Base-by-base conservation (phyloP, 805 yeast genomes). In the Cyberlindnera samutprakarnensis region DNA sequence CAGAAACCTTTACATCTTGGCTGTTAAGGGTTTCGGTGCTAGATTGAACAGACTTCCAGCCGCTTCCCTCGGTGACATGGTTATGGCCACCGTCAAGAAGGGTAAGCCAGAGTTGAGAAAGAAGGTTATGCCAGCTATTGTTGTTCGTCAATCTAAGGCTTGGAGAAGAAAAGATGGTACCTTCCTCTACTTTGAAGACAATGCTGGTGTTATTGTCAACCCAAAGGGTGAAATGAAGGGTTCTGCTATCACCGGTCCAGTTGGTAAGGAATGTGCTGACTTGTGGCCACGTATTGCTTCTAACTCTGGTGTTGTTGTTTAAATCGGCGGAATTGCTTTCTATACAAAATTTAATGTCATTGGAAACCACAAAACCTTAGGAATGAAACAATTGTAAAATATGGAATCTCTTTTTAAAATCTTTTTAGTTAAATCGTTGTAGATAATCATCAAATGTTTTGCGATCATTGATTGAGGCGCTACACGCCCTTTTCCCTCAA, bases 201-300 rank as follows among this genome's bases (percentile, higher is more conserved):
- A 92, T 65, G 99, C 99, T 53, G 98, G 98, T 81, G 99, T 94
- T 70, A 92, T 92, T 65, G 98, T 92, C 68, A 92, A 92, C 77
- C 98, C 99, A 66, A 92, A 92, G 92, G 99, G 99, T 78, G 99
- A 92, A 75, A 92, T 94, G 98, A 92, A 92, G 80, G 99, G 99
- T 74, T 94, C 98, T 56, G 99, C 98, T 63, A 92, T 92, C 69
- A 94, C 99, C 64, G 99, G 99, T 71, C 99, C 99, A 63, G 99
- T 92, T 65, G 97, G 96, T 70, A 92, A 92, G 77, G 99, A 92
- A 78, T 94, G 98, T 79, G 98, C 99, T 68, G 99, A 92, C 68
- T 83, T 92, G 70, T 92, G 99, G 99, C 99, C 99, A 70, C 86
- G 98, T 78, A 92, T 92, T 76, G 97, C 99, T 64, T 87, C 96